Evolutionary conservation across 768 basidiomycete species (phyloP).

Genomic region (Phanerodontia chrysosporium): DNA sequence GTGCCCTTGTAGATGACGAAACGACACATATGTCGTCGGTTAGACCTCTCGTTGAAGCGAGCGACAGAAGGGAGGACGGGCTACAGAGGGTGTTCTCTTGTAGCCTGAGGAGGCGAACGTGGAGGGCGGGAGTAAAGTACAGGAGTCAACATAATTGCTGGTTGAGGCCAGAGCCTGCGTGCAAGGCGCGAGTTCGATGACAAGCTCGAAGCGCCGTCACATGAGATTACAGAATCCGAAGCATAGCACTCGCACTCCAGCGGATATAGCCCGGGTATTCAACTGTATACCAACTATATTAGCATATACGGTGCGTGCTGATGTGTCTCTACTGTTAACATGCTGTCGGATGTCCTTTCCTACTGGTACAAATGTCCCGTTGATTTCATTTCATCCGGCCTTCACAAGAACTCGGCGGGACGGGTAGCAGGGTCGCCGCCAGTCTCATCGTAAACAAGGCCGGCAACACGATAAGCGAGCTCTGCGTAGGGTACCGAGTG

Average conservation of each 20-base stretch:
- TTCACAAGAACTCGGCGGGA: conserved; percentile 75
- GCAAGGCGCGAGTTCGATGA: background rate
- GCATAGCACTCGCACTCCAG: background rate
- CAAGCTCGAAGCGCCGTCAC: background rate
- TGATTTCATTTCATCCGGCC: background rate
- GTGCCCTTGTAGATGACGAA: conserved; percentile 96
- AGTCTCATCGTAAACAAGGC: conserved; percentile 77
- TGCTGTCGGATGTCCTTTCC: background rate
- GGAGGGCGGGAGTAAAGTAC: background rate
- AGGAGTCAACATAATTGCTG: background rate
- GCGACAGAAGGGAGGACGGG: background rate
- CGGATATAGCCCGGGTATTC: background rate
- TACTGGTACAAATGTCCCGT: conserved; percentile 1
- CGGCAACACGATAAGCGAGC: conserved; percentile 81
- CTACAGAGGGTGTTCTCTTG: background rate
- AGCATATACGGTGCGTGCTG: background rate
- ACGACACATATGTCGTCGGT: conserved; percentile 60
- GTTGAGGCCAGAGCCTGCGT: background rate
- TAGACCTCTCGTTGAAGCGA: background rate
- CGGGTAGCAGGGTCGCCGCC: conserved; percentile 74
- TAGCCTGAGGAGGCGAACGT: background rate
- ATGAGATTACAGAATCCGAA: background rate
- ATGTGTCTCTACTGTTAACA: background rate
- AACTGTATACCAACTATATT: background rate
- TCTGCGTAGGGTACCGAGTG: conserved; percentile 40